phyloP scores from a whole-genome alignment of 2,329 filamentous ascomycete genomes.

The Xylaria sp. region DNA sequence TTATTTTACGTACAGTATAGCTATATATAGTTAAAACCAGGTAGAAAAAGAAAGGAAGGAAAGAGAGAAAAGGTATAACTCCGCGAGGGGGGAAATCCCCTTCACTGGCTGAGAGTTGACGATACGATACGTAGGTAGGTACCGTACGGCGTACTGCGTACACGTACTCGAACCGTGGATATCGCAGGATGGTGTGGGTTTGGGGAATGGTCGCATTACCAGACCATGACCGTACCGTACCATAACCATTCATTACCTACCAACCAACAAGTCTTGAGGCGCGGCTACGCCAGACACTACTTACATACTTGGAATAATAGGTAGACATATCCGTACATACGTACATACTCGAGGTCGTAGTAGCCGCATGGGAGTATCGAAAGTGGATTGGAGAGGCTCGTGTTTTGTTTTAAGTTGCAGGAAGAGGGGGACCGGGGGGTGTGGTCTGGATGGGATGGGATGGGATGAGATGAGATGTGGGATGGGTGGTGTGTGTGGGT shows the following conservation, averaged over 20 bases:
- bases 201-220: no score
- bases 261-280: no score
- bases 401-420: neutral
- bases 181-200: no score
- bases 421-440: neutral
- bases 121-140: no score
- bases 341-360: neutral
- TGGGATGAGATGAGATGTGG: neutral
- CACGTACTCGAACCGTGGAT: no score
- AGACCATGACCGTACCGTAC: no score
- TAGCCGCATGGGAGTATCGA: conserved; percentile 32
- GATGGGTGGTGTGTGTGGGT: no score
- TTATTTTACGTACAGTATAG: no score
- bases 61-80: neutral
- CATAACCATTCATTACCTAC: no score
- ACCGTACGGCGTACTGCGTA: no score
- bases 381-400: conserved; percentile 20
- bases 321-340: neutral
- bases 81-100: neutral
- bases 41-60: neutral
- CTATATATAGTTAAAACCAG: no score
- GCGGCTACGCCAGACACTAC: no score
- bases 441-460: neutral
- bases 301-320: neutral
- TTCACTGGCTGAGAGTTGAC: conserved; percentile 8